phyloP scores from a whole-genome alignment of 208 protist genomes.

The Trypanosoma lewisi region DNA sequence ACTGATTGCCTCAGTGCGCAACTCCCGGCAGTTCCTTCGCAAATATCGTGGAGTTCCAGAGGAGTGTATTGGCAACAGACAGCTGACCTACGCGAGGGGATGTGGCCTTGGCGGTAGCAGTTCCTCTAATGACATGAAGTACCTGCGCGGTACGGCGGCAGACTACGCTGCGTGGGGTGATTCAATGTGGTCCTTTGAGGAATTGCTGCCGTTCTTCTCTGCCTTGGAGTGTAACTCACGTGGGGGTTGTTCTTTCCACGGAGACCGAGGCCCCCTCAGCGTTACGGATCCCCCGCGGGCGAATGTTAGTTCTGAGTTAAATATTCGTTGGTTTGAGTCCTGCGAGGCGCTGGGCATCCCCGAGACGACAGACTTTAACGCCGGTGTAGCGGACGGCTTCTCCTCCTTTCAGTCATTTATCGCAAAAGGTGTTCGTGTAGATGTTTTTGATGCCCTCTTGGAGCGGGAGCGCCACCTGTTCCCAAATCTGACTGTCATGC shows the following conservation, averaged over 20 bases:
- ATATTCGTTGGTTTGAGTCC: slow-evolving; percentile 81
- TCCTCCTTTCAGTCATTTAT: slow-evolving; percentile 55
- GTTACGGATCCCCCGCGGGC: slow-evolving; percentile 45
- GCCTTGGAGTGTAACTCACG: slow-evolving; percentile 49
- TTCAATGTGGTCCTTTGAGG: slow-evolving; percentile 48
- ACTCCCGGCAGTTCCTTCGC: slow-evolving; percentile 32
- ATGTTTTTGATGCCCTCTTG: slow-evolving; percentile 53
- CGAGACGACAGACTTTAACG: slow-evolving; percentile 49
- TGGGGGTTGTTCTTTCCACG: slow-evolving; percentile 28
- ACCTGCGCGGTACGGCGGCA: slow-evolving; percentile 43
- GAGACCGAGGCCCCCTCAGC: slow-evolving; percentile 37
- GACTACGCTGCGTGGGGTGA: slow-evolving; percentile 42
- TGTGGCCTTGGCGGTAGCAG: slow-evolving; percentile 59
- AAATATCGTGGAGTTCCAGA: slow-evolving; percentile 27
- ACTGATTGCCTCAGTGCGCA: slow-evolving; percentile 34
- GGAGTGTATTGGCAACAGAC: slow-evolving; percentile 36
- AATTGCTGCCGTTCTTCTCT: slow-evolving; percentile 47
- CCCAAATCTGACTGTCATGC: slow-evolving; percentile 38
- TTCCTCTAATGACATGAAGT: slow-evolving; percentile 61
- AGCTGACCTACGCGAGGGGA: slow-evolving; percentile 40
- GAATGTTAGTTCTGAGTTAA: slow-evolving; percentile 61
- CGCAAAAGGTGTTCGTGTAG: slow-evolving; percentile 37
- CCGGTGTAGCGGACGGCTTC: slow-evolving; percentile 52
- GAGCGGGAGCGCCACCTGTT: slow-evolving; percentile 22
- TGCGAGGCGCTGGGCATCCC: slow-evolving; percentile 69